Base-by-base conservation (phyloP, 768 basidiomycete species). In the Polyporus arcularius region DNA sequence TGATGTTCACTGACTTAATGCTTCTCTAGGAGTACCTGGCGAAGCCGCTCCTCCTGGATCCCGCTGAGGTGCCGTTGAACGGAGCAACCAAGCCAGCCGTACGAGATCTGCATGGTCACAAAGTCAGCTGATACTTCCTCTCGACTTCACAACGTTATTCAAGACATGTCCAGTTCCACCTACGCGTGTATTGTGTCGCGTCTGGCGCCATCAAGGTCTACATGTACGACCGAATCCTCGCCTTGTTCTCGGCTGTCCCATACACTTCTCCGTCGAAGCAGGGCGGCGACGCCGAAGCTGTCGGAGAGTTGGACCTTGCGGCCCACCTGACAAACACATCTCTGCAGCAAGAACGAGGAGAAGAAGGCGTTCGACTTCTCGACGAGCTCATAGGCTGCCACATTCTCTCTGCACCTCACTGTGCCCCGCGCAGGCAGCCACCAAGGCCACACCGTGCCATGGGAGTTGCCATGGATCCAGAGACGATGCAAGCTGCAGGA, bases 321-420 rank as follows among this genome's bases (percentile, higher is more conserved):
- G 82, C 89, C 3, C 96, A 98, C 74, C 79, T 98, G 18, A 98
- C 96, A 47, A 99, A 98, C 70, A 96, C 96, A 0, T 94, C 90
- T 18, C 78, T 97, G 14, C 96, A 97, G 72, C 79, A 73, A 3
- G 79, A 85, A 18, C 75, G 73, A 21, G 86, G 87, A 2, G 89
- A 93, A 65, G 82, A 82, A 48, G 81, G 82, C 42, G 94, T 98
- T 4, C 82, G 87, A 47, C 77, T 96, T 43, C 79, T 97, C 40
- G 85, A 88, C 59, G 96, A 98, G 71, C 79, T 98, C 6, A 71
- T 86, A 30, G 91, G 90, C 2, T 84, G 83, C 64, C 80, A 71
- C 47, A 74, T 92, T 51, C 67, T 89, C 16, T 78, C 79, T 45
- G 39, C 58, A 21, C 49, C 63, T 15, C 8, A n/a, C 14, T 14